These are phyloP conservation scores for Cardamine chenopodiifolia DNA, from an alignment of 345 rosid genomes.

Conservation along the genomic window DNA sequence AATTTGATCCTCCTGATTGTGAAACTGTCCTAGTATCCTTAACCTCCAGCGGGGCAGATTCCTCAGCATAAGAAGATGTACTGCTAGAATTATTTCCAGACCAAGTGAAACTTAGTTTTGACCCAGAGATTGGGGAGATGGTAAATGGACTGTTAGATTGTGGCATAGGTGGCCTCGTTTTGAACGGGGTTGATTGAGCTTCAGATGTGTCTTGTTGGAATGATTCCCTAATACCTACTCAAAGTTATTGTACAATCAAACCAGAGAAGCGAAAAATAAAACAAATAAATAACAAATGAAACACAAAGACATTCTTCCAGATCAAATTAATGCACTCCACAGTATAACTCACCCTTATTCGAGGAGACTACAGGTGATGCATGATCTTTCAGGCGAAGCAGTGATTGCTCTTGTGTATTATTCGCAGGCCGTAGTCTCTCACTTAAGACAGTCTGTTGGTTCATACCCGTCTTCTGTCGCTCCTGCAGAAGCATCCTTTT, in stretches of 20 bases:
- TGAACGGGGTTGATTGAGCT: constrained; percentile 47
- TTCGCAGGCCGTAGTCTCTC: constrained; percentile 47
- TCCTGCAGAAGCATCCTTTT: constrained; percentile 81
- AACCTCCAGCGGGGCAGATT: constrained; percentile 36
- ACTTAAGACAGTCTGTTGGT: constrained; percentile 45
- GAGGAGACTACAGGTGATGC: constrained; percentile 49
- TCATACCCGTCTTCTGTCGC: constrained; percentile 48
- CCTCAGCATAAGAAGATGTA: constrained; percentile 44
- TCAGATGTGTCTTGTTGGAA: constrained; percentile 45
- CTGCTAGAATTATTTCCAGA: constrained; percentile 40
- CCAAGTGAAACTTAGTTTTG: constrained; percentile 41
- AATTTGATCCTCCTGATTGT: constrained; percentile 50
- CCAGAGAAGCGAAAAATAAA: not conserved
- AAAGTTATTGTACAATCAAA: constrained; percentile 30
- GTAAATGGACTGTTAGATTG: constrained; percentile 43
- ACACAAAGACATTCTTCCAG: constrained; percentile 16
- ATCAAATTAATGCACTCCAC: constrained; percentile 25
- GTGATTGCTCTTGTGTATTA: constrained; percentile 40
- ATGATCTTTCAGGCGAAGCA: constrained; percentile 49
- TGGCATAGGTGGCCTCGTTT: constrained; percentile 41
- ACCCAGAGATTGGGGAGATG: constrained; percentile 44
- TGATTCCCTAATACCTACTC: constrained; percentile 50
- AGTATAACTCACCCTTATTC: constrained; percentile 56
- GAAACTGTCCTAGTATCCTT: constrained; percentile 44
- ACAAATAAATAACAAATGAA: constrained; percentile 10